These are phyloP conservation scores for Alloteropsis angusta DNA, from an alignment of 202 grass and related monocot genomes.

Conservation along the genomic window DNA sequence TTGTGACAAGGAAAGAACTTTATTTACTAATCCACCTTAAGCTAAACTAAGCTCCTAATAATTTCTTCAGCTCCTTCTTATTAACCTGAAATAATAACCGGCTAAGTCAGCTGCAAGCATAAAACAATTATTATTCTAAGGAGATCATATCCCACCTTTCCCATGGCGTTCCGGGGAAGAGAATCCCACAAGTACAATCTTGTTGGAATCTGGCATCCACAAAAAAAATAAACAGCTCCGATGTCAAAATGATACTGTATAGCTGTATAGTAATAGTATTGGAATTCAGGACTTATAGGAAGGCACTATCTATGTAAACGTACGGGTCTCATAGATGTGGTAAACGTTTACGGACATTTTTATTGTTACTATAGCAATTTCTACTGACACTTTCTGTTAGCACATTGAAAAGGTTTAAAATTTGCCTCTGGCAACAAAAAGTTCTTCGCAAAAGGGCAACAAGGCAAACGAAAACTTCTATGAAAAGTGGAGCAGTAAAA, in stretches of 20 bases:
- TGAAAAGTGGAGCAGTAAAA: neutral
- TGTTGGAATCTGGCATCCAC: conserved; percentile 61
- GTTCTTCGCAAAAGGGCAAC: neutral
- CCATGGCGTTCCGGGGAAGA: conserved; percentile 97
- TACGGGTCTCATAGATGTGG: neutral
- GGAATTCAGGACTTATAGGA: neutral
- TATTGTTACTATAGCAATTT: neutral
- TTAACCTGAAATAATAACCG: conserved; percentile 71
- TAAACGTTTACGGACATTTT: neutral
- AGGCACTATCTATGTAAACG: neutral
- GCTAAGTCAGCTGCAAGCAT: neutral
- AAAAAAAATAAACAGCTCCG: conserved; percentile 11
- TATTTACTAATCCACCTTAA: conserved; percentile 6
- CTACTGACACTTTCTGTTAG: neutral
- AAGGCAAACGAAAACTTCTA: neutral
- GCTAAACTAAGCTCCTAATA: conserved; percentile 34
- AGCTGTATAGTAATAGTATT: neutral
- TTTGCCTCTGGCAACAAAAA: neutral
- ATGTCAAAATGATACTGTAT: neutral
- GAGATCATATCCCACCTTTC: conserved; percentile 54
- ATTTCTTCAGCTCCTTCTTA: conserved; percentile 90
- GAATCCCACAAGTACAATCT: conserved; percentile 78
- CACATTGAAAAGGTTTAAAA: neutral
- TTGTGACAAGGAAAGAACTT: neutral
- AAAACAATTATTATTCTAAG: neutral